Evolutionary conservation across 192 early-diverging fungal species (phyloP), one percentile per base, ranked within the genome.

Genomic region (Umbelopsis vinacea): DNA sequence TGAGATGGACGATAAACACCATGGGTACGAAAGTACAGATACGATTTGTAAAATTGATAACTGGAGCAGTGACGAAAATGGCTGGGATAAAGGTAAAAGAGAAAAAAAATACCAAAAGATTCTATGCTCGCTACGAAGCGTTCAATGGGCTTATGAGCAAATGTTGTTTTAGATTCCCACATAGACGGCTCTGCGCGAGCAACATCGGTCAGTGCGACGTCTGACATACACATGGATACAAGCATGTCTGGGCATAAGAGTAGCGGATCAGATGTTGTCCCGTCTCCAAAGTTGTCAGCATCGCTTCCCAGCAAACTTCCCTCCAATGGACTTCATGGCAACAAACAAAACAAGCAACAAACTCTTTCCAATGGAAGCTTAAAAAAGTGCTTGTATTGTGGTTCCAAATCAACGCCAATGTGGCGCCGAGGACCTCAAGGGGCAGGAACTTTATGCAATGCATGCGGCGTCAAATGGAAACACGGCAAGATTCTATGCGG

Each of bases 381-480:
- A 21, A 91, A 90, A 55, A 76, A 79, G 33, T 92, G 91, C 75
- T 75, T 80, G 4, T 90, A 91, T 72, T 93, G 92, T 70, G 77
- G 82, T 14, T 86, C 85, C 47, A 87, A 80, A 43, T 84, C 83
- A 12, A 93, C 92, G 7, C 92, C 92, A 11, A 93, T 93, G 81
- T 93, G 92, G 92, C 84, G 92, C 24, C 85, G 92, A 37, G 92
- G 92, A 3, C 92, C 92, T 0, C 75, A 84, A 21, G 92, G 92
- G 5, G 81, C 87, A 9, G 85, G 88, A 6, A 93, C 92, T 1
- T 79, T 93, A 6, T 93, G 92, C 69, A 93, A 93, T 74, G 91
- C 91, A 1, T 93, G 92, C 69, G 92, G 92, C 11, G 92, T 93
- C 12, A 92, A 92, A 69, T 93, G 92, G 92, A 92, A 91, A 63